Evolutionary conservation across 2,329 filamentous ascomycete species (phyloP), one percentile per base, ranked within the genome.

Genomic region (Aspergillus cejpii): DNA sequence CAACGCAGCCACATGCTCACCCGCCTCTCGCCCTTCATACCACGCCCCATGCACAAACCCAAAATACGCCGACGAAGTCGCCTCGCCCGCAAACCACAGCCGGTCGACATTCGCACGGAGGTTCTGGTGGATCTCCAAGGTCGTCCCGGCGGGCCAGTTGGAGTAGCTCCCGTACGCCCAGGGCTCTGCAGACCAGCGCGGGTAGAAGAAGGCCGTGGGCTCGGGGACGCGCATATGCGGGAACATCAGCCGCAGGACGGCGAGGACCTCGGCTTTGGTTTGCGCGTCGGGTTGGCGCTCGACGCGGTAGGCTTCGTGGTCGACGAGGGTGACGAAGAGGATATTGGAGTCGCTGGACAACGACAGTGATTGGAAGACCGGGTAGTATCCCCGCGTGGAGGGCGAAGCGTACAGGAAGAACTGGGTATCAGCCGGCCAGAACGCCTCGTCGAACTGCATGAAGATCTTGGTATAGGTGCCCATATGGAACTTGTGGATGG

Each of bases 391-490:
- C 3, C 75, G 69, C 2, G 58, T 62, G 5, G 60, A 60, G 0
- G 73, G 71, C 15, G 71, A 67, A 0, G 75, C 73, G 48, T 77
- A 78, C 19, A 78, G 64, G 49, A 74, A 70, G 56, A 72, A 79
- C 44, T 79, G 72, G 2, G 70, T 74, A 19, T 73, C 64, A 0
- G 64, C 57, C 52, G 74, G 72, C 83, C 82, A 86, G 62, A 85
- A 86, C 0, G 78, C 75, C 44, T 80, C 68, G 48, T 80, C 67
- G 62, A 85, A 85, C 51, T 84, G 81, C 44, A 83, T 67, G 63
- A 85, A 85, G 48, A 85, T 77, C 59, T 86, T 86, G 39, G 81
- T 85, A 63, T 85, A 86, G 0, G 80, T 85, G 3, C 78, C 82
- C 76, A 86, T 84, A 44, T 73, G 68, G 59, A 85, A 84, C 28